phyloP scores from a whole-genome alignment of 345 rosid species.

The Geranium brycei region DNA sequence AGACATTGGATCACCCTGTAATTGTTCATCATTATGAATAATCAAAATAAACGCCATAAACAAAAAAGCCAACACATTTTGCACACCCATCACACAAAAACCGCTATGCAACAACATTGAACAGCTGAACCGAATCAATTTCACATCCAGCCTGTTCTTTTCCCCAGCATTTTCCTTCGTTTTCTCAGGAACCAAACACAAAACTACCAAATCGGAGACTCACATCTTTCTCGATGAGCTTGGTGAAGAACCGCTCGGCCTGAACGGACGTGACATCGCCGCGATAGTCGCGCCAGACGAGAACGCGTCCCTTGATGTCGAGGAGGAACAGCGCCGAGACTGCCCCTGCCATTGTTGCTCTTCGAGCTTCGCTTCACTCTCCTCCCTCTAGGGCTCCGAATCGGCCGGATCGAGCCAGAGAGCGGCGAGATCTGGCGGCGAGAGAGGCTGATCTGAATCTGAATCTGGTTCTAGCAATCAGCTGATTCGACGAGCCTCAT shows the following conservation, averaged over 20 bases:
- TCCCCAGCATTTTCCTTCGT: not conserved
- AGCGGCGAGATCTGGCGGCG: not conserved
- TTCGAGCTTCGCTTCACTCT: not conserved
- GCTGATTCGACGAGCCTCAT: not conserved
- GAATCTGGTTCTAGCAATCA: not conserved
- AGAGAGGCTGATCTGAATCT: not conserved
- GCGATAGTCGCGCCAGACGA: conserved; percentile 94
- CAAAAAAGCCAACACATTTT: not conserved
- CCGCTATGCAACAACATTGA: too few species aligned
- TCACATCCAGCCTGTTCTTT: too few species aligned
- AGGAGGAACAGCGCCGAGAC: conserved; percentile 85
- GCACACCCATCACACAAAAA: too few species aligned
- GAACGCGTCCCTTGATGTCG: conserved; percentile 87
- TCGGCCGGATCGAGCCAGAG: not conserved
- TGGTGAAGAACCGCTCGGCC: conserved; percentile 90
- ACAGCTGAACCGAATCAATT: too few species aligned
- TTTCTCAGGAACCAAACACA: not conserved
- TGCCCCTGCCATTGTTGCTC: conserved; percentile 59
- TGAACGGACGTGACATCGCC: conserved; percentile 80
- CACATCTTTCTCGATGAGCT: conserved; percentile 90
- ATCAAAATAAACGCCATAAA: not conserved
- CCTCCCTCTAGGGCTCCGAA: not conserved
- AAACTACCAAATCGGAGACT: not conserved
- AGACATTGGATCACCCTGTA: conserved; percentile 86
- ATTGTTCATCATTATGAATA: not conserved